These are phyloP conservation scores for Darksidea phi DNA, from an alignment of 495 filamentous ascomycete species.

Conservation along the genomic window DNA sequence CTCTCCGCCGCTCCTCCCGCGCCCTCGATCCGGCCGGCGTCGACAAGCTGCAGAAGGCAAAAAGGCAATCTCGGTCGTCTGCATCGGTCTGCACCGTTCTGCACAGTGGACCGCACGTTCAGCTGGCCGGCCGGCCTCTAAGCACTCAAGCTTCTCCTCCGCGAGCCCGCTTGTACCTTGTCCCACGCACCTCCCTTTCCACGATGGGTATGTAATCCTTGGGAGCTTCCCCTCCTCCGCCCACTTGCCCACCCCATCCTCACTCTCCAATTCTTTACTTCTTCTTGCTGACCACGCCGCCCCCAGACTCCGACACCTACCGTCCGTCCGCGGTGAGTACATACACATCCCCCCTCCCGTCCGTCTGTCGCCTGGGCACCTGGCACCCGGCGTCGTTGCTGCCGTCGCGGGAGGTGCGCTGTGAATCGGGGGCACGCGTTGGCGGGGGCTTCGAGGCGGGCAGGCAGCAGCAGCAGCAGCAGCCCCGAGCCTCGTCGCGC, in stretches of 20 bases:
- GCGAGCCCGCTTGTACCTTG: constrained; percentile 4
- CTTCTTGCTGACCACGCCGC: constrained; percentile 8
- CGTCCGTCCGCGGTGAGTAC: constrained; percentile 32
- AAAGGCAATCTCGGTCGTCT: constrained; percentile 34
- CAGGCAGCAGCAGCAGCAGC: constrained; percentile 20
- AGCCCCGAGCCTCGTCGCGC: too few relatives aligned
- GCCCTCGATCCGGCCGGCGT: constrained; percentile 12
- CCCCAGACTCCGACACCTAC: constrained; percentile 34
- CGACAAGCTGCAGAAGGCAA: constrained; percentile 26
- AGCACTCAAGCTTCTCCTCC: constrained; percentile 1
- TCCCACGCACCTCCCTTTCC: constrained; percentile 3
- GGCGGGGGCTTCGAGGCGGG: not conserved
- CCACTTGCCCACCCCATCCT: not conserved
- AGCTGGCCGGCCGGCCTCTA: constrained; percentile 9
- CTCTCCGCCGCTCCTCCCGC: constrained; percentile 8
- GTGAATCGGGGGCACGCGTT: too few relatives aligned
- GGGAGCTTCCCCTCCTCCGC: constrained; percentile 2
- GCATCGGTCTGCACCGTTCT: too few relatives aligned
- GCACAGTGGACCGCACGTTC: constrained; percentile 6
- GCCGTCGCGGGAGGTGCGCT: not conserved
- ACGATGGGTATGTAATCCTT: not conserved
- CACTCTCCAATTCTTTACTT: not conserved
- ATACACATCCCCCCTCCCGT: not conserved
- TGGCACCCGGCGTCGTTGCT: not conserved
- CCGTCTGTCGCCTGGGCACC: not conserved